These are phyloP conservation scores for Camillea tinctor DNA, from an alignment of 2,329 filamentous ascomycete species.

Conservation along the genomic window DNA sequence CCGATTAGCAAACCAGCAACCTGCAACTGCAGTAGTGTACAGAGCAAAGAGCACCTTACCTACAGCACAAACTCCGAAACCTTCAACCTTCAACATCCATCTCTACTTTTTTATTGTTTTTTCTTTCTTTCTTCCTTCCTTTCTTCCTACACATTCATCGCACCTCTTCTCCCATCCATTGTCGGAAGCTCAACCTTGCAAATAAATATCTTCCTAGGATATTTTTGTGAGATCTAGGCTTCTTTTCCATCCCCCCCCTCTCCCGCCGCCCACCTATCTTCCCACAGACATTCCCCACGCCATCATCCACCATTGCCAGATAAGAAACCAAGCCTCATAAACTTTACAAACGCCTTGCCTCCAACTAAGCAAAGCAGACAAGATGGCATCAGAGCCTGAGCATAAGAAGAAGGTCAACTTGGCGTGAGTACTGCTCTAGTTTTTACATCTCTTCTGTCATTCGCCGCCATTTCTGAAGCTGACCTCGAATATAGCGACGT, in stretches of 20 bases:
- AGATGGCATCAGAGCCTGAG: slow-evolving; percentile 70
- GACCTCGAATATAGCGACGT: slow-evolving; percentile 64
- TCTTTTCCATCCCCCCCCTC: slow-evolving; percentile 2
- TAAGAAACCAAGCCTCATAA: not conserved
- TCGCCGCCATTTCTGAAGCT: slow-evolving; percentile 29
- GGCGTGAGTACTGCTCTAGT: slow-evolving; percentile 58
- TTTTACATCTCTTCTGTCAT: not conserved
- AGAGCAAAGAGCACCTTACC: too few species aligned
- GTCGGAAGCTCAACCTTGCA: slow-evolving; percentile 1
- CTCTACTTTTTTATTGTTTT: not conserved
- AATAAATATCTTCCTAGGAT: slow-evolving; percentile 5
- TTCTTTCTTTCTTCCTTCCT: not conserved
- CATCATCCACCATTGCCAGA: not conserved
- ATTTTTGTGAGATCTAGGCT: slow-evolving; percentile 8
- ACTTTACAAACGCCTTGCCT: slow-evolving; percentile 11
- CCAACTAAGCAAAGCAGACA: slow-evolving; percentile 38
- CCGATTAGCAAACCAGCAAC: not conserved
- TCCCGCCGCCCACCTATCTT: slow-evolving; percentile 7
- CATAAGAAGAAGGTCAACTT: slow-evolving; percentile 83
- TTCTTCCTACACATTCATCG: slow-evolving; percentile 8
- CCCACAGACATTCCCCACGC: slow-evolving; percentile 1
- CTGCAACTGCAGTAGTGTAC: too few species aligned
- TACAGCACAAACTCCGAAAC: slow-evolving; percentile 6
- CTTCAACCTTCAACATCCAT: slow-evolving; percentile 12
- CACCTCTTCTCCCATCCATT: slow-evolving; percentile 11